Evolutionary conservation across 768 basidiomycete species (phyloP), one percentile per base, ranked within the genome.

Genomic region (Pleurotus eryngii): DNA sequence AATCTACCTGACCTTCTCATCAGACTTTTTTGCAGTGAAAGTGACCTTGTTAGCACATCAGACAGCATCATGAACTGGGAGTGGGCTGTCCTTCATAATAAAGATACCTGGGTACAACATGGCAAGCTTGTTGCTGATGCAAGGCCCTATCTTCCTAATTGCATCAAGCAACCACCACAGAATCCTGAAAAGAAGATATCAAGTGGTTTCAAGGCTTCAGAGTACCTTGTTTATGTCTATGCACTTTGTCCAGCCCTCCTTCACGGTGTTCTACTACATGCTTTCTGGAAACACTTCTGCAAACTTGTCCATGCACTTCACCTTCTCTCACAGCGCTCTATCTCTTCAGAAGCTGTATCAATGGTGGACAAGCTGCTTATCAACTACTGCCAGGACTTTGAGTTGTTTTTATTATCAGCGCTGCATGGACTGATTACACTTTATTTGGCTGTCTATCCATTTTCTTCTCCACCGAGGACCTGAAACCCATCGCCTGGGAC

Each of bases 1-100:
- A 70, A 69, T 20, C 67, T 80, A 49, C 69, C 72, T 4, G 75
- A 78, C 17, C 65, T 80, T 1, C 24, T 26, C 24, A 26, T 26
- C 4, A 5, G 24, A 5, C 24, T 26, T 26, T n/a, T 26, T 26
- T 26, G 24, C 24, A 5, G 24, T 26, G 24, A 5, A 26, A 26
- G 24, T 5, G 24, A 26, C 4, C 24, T 26, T 26, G 24, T 26
- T 26, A 26, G 24, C 24, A 5, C 60, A 0, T 57, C 60, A 35
- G n/a, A 42, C 37, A 39, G 48, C 15, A 61, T 64, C 26, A 0
- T 56, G 0, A 12, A 57, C 5, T 69, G 68, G 67, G 59, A 61
- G 30, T 69, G 62, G 61, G 67, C 63, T 0, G 60, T 69, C 1
- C 49, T 72, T 0, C 5, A 24, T 7, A 55, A 53, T 1, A 26